Evolutionary conservation across 2,329 filamentous ascomycete species (phyloP).

Genomic region (Hymenoscyphus infarciens): DNA sequence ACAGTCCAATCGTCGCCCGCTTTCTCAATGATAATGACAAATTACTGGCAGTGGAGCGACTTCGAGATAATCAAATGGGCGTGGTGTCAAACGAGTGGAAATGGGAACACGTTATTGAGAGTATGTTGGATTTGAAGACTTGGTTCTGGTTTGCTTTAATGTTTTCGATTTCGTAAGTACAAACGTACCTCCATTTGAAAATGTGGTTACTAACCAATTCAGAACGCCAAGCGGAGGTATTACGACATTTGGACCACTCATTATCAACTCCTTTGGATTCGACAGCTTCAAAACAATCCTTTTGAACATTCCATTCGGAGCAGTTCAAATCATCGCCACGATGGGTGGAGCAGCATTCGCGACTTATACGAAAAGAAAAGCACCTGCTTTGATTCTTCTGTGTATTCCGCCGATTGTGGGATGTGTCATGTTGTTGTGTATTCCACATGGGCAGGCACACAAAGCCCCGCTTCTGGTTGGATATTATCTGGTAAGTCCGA

Average conservation of each 20-base stretch:
- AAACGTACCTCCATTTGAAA: constrained; percentile 40
- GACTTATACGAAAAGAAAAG: constrained; percentile 55
- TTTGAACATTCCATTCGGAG: constrained; percentile 65
- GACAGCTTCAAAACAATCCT: constrained; percentile 55
- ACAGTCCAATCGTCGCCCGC: constrained; percentile 34
- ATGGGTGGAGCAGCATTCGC: constrained; percentile 56
- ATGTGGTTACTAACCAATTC: constrained; percentile 43
- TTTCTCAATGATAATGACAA: constrained; percentile 51
- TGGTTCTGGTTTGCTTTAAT: constrained; percentile 37
- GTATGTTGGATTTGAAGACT: constrained; percentile 35
- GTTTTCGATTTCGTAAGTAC: constrained; percentile 25
- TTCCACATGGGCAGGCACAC: constrained; percentile 39
- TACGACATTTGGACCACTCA: constrained; percentile 63
- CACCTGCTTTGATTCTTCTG: constrained; percentile 49
- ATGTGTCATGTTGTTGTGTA: constrained; percentile 52
- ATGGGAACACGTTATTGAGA: constrained; percentile 44
- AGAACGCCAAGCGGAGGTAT: constrained; percentile 55
- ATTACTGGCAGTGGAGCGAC: constrained; percentile 50
- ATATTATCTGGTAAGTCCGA: constrained; percentile 60
- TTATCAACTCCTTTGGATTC: constrained; percentile 58
- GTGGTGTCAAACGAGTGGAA: constrained; percentile 51
- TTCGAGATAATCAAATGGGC: constrained; percentile 53
- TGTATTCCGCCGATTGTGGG: constrained; percentile 60
- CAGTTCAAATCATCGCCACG: constrained; percentile 57
- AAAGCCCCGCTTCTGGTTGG: constrained; percentile 49